Conservation (phyloP, 495 filamentous ascomycete species). For the Aspergillus egyptiacus region DNA sequence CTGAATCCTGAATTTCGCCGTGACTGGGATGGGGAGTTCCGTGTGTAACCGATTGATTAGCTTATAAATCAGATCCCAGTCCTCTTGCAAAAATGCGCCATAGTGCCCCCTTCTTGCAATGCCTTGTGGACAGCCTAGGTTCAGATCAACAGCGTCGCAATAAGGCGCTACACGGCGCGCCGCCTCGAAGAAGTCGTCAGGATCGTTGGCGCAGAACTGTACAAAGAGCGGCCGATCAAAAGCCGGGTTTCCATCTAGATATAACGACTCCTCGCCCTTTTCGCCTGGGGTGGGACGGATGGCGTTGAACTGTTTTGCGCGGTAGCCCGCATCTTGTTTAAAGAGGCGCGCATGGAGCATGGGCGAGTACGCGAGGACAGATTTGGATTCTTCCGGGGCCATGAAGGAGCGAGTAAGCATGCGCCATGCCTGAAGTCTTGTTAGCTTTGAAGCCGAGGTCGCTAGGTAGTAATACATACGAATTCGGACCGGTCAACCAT, state of each 20-base stretch:
- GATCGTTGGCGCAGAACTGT: constrained; percentile 93
- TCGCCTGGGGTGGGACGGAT: constrained; percentile 38
- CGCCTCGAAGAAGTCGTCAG: constrained; percentile 67
- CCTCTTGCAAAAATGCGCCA: constrained; percentile 90
- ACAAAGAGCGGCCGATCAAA: constrained; percentile 87
- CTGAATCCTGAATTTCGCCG: constrained; percentile 89
- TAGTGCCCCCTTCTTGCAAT: constrained; percentile 89
- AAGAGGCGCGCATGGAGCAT: constrained; percentile 94
- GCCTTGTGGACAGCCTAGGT: constrained; percentile 95
- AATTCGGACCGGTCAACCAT: constrained; percentile 99
- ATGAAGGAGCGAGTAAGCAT: constrained; percentile 90
- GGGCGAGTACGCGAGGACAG: constrained; percentile 76
- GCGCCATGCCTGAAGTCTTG: constrained; percentile 70
- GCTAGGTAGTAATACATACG: constrained; percentile 46
- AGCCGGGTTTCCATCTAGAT: constrained; percentile 78
- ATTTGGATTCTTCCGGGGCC: constrained; percentile 49
- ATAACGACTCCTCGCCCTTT: constrained; percentile 31
- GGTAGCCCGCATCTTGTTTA: constrained; percentile 65
- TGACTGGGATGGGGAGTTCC: constrained; percentile 71
- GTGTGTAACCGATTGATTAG: constrained; percentile 74
- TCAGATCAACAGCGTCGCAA: constrained; percentile 94
- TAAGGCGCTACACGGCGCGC: constrained; percentile 70
- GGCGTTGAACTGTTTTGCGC: constrained; percentile 70
- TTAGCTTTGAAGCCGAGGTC: constrained; percentile 13
- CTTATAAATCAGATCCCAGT: constrained; percentile 72